Conservation (phyloP, 305 asterid species). For the Striga hermonthica region DNA sequence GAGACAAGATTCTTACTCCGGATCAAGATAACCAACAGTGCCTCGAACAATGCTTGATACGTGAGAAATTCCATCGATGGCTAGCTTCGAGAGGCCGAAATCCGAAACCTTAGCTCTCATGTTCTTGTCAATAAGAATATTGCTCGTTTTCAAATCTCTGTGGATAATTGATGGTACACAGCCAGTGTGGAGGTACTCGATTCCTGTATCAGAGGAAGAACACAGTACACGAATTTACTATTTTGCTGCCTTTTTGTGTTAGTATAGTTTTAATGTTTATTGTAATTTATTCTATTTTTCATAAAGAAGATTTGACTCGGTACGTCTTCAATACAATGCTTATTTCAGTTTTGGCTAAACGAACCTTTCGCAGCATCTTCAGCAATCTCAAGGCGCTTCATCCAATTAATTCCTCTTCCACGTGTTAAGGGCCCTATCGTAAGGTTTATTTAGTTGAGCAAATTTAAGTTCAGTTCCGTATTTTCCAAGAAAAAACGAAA, state of each 20-base stretch:
- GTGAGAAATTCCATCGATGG: constrained; percentile 50
- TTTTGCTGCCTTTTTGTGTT: too few relatives aligned
- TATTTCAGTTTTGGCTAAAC: constrained; percentile 19
- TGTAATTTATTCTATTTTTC: too few relatives aligned
- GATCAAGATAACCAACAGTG: constrained; percentile 97
- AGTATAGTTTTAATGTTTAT: too few relatives aligned
- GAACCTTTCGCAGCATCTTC: constrained; percentile 95
- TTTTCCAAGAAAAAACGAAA: not conserved
- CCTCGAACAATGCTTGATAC: constrained; percentile 88
- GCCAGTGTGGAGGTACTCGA: constrained; percentile 60
- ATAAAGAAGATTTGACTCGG: too few relatives aligned
- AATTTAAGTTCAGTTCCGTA: not conserved
- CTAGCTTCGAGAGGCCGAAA: constrained; percentile 76
- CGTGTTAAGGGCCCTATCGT: constrained; percentile 59
- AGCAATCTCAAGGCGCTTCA: constrained; percentile 94
- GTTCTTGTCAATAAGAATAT: constrained; percentile 63
- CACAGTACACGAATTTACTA: too few relatives aligned
- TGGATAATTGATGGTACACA: constrained; percentile 65
- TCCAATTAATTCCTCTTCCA: constrained; percentile 76
- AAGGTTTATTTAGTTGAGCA: constrained; percentile 19
- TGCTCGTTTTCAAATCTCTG: constrained; percentile 74
- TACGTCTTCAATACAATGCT: too few relatives aligned
- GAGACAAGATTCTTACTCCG: constrained; percentile 63
- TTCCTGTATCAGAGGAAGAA: too few relatives aligned
- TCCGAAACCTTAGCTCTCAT: constrained; percentile 69